Conservation (phyloP, 495 filamentous ascomycete genomes). For the Ascobolus immersus region DNA sequence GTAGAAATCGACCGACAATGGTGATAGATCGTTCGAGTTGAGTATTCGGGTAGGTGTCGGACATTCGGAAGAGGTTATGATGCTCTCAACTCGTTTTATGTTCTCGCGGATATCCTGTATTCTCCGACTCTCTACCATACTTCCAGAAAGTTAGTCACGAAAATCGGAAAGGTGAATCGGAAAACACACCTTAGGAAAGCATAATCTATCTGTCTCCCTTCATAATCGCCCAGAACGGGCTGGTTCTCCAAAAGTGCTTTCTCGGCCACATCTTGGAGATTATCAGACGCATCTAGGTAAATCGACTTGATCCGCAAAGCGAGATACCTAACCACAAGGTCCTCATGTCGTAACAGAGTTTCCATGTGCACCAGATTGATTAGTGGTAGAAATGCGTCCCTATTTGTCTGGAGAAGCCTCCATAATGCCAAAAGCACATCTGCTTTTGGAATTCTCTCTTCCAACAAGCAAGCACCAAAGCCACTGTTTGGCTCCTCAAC, state of each 20-base stretch:
- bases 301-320: constrained; percentile 54
- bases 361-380: constrained; percentile 7
- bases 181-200: constrained; percentile 31
- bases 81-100: too few relatives aligned
- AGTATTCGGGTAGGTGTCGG: constrained; percentile 15
- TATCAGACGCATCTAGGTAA: constrained; percentile 58
- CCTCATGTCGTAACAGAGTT: constrained; percentile 7
- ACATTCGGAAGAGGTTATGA: too few relatives aligned
- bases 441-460: neutral
- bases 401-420: constrained; percentile 10
- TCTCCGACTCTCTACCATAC: constrained; percentile 5
- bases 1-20: constrained; percentile 25
- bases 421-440: constrained; percentile 10
- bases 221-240: constrained; percentile 41
- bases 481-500: neutral
- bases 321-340: constrained; percentile 44
- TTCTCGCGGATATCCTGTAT: constrained; percentile 1
- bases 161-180: neutral
- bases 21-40: constrained; percentile 22
- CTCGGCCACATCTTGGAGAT: constrained; percentile 44
- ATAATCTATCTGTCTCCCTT: constrained; percentile 58
- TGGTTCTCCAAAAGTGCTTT: constrained; percentile 33
- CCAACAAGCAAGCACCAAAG: neutral
- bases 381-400: constrained; percentile 10
- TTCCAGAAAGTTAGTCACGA: neutral